Base-by-base conservation (phyloP, 352 stramenopile species). In the Pythium grandisporangium region DNA sequence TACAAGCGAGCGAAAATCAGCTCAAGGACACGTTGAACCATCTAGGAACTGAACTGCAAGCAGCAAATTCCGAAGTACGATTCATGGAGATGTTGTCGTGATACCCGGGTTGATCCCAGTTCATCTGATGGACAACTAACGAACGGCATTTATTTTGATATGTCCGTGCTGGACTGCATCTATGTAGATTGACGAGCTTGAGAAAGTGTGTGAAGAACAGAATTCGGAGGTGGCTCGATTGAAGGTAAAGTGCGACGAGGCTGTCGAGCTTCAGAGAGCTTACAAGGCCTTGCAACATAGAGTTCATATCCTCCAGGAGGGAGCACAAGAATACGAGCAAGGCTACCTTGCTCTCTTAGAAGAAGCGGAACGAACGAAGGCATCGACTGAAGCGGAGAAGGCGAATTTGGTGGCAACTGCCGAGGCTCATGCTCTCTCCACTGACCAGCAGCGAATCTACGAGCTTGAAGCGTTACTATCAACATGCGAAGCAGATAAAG, bases 271-370 rank as follows among this genome's bases (percentile, higher is more conserved):
- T 23, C 27, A 81, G 51, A 8, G n/a, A 5, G 19, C 43, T 7
- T 57, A 55, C 13, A 53, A 80, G 3, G 58, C 50, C 16, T 37
- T 84, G n/a, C 46, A 67, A 36, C 37, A 70, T 5, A 55, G 74
- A 7, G 58, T 76, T 13, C 53, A 41, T 1, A 67, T 76, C 12
- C 37, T 62, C 1, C 59, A 67, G 5, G 61, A 50, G 11, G 56
- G 65, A 24, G 66, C 71, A 19, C 60, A 48, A 10, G 69, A 88
- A 40, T 88, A 84, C 40, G 74, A 88, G 30, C 74, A 84, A 44
- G 69, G 64, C 3, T 88, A 85, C 43, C 46, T 84, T 48, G 35
- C 62, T 12, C 36, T 88, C 22, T 38, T 88, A 16, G 49, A 71
- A 66, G 47, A 67, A 61, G 30, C 44, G 58, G 30, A 60, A 20